Evolutionary conservation across 108 stramenopile genomes (phyloP).

Genomic region (Phaeodactylum tricornutum): DNA sequence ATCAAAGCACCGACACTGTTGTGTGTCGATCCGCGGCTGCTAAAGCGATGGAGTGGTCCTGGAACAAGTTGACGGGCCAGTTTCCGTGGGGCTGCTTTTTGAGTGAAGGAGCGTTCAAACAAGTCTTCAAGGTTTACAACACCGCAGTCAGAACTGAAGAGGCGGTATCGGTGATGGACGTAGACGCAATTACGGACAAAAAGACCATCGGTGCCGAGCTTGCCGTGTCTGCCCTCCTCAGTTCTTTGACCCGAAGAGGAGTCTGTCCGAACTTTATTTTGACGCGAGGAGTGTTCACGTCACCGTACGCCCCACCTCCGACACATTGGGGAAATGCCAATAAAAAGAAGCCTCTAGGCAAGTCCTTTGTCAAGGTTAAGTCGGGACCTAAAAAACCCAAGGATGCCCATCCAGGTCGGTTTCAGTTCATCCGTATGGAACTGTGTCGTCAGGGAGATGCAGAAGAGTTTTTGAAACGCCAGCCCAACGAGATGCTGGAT

Average conservation of each 20-base stretch:
- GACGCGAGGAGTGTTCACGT: constrained; percentile 70
- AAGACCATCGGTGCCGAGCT: constrained; percentile 81
- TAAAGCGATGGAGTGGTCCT: constrained; percentile 52
- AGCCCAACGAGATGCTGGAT: constrained; percentile 34
- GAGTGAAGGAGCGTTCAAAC: constrained; percentile 88
- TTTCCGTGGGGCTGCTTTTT: constrained; percentile 80
- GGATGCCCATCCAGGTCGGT: constrained; percentile 24
- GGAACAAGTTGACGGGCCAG: constrained; percentile 34
- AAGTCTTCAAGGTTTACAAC: constrained; percentile 79
- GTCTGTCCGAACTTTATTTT: constrained; percentile 91
- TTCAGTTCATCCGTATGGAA: constrained; percentile 98
- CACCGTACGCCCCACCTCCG: constrained; percentile 45
- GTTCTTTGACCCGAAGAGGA: constrained; percentile 70
- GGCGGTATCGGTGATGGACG: constrained; percentile 87
- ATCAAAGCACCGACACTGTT: constrained; percentile 24
- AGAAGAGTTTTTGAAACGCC: constrained; percentile 77
- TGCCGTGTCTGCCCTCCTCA: constrained; percentile 72
- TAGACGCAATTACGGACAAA: constrained; percentile 46
- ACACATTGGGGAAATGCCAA: constrained; percentile 58
- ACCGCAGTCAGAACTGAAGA: constrained; percentile 28
- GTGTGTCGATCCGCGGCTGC: too few species aligned
- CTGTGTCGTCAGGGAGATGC: constrained; percentile 88
- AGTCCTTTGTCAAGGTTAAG: constrained; percentile 15
- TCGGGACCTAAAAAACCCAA: constrained; percentile 13
- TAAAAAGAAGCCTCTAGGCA: constrained; percentile 40